These are phyloP conservation scores for Avena eriantha DNA, from an alignment of 176 grass and related monocot genomes.

Conservation along the genomic window DNA sequence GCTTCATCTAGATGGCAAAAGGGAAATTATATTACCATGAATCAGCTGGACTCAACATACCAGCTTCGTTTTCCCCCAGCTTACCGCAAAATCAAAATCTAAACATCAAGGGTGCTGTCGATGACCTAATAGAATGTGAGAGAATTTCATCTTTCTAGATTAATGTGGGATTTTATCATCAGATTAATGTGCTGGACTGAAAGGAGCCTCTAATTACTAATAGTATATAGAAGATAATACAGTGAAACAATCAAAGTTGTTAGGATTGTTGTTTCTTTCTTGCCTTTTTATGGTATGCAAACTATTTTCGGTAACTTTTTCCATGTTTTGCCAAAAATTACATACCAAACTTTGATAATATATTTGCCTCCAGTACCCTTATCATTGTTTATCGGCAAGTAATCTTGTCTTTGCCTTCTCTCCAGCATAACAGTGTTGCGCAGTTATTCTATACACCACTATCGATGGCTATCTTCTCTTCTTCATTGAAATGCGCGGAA, in stretches of 20 bases:
- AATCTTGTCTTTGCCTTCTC: background rate
- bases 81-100: background rate
- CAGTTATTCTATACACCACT: constrained; percentile 8
- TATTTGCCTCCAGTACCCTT: background rate
- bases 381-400: background rate
- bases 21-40: background rate
- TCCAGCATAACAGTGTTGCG: background rate
- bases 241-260: background rate
- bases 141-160: background rate
- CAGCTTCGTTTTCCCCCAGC: background rate
- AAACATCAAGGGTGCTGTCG: background rate
- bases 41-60: background rate
- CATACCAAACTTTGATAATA: background rate
- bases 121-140: background rate
- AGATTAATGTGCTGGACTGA: background rate
- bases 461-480: background rate
- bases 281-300: background rate
- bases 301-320: background rate
- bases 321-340: background rate
- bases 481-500: constrained; percentile 21
- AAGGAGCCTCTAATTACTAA: background rate
- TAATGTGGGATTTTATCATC: constrained; percentile 1
- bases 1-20: background rate
- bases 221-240: background rate
- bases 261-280: background rate